These are phyloP conservation scores for Aspergillus olivimuriae DNA, from an alignment of 495 filamentous ascomycete species.

Conservation along the genomic window DNA sequence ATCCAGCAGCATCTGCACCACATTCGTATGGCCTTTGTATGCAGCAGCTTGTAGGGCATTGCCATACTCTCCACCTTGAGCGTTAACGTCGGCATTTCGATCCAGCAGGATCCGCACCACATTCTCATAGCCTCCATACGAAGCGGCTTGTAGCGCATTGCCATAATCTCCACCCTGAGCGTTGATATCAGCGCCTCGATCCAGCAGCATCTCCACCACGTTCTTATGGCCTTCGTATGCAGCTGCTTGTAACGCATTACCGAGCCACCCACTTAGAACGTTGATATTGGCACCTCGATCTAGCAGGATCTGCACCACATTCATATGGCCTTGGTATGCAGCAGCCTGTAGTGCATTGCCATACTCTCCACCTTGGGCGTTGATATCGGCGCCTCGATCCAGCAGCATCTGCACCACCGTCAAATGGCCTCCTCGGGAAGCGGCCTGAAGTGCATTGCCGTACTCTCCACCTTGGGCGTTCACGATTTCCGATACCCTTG, in stretches of 20 bases:
- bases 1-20: conserved; percentile 16
- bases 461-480: neutral
- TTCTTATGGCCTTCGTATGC: conserved; percentile 6
- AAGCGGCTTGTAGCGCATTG: conserved; percentile 19
- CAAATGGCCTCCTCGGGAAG: conserved; percentile 13
- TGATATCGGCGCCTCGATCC: conserved; percentile 5
- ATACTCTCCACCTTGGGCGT: conserved; percentile 9
- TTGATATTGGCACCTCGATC: conserved; percentile 20
- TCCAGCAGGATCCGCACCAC: conserved; percentile 12
- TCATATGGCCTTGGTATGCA: neutral
- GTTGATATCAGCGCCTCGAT: conserved; percentile 15
- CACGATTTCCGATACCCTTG: neutral
- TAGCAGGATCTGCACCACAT: conserved; percentile 17
- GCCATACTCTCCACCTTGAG: conserved; percentile 2
- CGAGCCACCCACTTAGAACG: conserved; percentile 1
- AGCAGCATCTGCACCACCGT: conserved; percentile 13
- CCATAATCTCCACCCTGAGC: conserved; percentile 10
- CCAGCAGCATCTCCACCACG: conserved; percentile 14
- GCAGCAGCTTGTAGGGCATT: conserved; percentile 15
- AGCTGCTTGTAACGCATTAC: conserved; percentile 16
- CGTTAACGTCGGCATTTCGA: conserved; percentile 12
- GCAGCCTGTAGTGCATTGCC: conserved; percentile 15
- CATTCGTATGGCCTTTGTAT: neutral
- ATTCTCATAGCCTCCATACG: neutral
- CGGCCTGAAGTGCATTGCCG: conserved; percentile 10